Evolutionary conservation across 176 grass and related monocot species (phyloP), one percentile per base, ranked within the genome.

Genomic region (Oryza coarctata): DNA sequence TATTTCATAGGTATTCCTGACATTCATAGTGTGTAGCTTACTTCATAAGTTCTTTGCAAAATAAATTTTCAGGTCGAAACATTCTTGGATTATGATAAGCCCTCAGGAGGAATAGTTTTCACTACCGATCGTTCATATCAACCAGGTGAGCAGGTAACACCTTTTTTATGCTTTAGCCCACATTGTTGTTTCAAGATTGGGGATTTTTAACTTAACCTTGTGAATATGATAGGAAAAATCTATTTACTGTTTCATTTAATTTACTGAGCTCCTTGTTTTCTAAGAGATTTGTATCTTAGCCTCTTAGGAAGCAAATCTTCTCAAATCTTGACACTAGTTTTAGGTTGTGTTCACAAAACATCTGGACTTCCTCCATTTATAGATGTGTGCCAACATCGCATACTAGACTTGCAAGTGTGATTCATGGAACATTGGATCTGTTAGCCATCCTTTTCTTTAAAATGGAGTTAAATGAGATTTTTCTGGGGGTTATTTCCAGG

Each of bases 141-240:
- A 90, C 96, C 89, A 95, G 93, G 96, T 91, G 96, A 98, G 93
- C 96, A 98, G 96, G 96, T 95, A 98, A 93, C 71, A 27, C 1
- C 65, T 69, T 76, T 82, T 92, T 80, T 36, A 28, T 82, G 73
- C 82, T 67, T 79, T 62, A 73, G 35, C 47, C 60, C 41, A 58
- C 28, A 52, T 52, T 52, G 5, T 20, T 80, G 25, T 80, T 61
- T 80, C 12, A 70, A 71, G 66, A 68, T 60, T 58, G 49, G 20
- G 20, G 57, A 60, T 55, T 60, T 75, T 74, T 74, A 52, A 47
- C 28, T 13, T 36, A 57, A 57, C 18, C 6, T 57, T 57, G 18
- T 6, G 50, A n/a, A 57, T 52, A 57, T 57, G 18, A 3, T 58
- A 9, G 52, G 7, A 23, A 22, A 83, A 74, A 27, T 65, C 2